These are phyloP conservation scores for Echinosophora koreensis DNA, from an alignment of 306 rosid genomes.

Conservation along the genomic window DNA sequence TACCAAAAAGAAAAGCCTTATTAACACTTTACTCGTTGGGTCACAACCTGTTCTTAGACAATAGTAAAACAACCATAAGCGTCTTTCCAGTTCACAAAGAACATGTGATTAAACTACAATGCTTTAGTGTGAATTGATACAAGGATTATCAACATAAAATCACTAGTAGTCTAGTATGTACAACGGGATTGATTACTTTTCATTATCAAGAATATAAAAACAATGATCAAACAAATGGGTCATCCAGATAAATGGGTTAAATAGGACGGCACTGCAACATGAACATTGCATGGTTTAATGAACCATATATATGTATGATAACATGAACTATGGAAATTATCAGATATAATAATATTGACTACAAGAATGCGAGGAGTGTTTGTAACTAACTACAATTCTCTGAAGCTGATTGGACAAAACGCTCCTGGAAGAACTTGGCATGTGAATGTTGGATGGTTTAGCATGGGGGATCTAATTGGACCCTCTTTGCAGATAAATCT, in stretches of 20 bases:
- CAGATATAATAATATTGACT: constrained; percentile 23
- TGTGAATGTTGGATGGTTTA: constrained; percentile 42
- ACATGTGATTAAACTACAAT: neutral
- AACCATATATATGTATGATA: too few species aligned
- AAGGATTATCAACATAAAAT: constrained; percentile 38
- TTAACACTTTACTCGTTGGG: too few species aligned
- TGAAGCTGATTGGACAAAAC: constrained; percentile 39
- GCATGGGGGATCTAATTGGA: constrained; percentile 23
- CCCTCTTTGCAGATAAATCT: constrained; percentile 40
- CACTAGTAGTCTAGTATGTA: constrained; percentile 26
- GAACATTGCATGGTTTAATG: constrained; percentile 43
- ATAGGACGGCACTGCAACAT: constrained; percentile 40
- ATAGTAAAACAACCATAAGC: too few species aligned
- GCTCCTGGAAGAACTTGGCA: constrained; percentile 39
- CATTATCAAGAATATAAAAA: constrained; percentile 50
- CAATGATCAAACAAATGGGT: constrained; percentile 51
- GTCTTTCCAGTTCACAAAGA: too few species aligned
- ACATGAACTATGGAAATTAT: constrained; percentile 37
- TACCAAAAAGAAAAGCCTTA: too few species aligned
- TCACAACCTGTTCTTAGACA: too few species aligned
- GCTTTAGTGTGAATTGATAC: constrained; percentile 39
- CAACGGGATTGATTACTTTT: constrained; percentile 29
- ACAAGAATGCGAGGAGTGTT: constrained; percentile 35
- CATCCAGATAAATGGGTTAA: neutral
- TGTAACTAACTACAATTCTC: constrained; percentile 42